Evolutionary conservation across 2,329 filamentous ascomycete species (phyloP), one percentile per base, ranked within the genome.

Genomic region (Stagonosporopsis cucurbitacearum): DNA sequence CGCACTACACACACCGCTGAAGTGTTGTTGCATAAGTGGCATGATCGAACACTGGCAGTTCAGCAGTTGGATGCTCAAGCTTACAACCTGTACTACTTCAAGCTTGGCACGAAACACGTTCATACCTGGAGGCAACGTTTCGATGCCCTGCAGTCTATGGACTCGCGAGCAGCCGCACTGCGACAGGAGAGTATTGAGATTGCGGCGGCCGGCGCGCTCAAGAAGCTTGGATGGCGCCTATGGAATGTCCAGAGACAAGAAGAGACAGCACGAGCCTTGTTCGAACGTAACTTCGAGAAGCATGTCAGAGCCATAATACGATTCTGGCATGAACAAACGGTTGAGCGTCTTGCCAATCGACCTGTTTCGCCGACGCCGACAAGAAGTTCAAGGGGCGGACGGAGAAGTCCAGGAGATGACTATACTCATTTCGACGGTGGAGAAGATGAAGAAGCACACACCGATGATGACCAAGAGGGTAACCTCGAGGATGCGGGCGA

Each of bases 151-250:
- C 65, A 73, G 5, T 60, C 61, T 0, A 59, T 77, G 50, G 68
- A 77, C 2, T 49, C 78, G 22, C 77, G 80, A 64, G 84, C 84
- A 12, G 56, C 75, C 3, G 69, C 74, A 1, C 75, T 84, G 32
- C 68, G 78, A 46, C 77, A 79, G 23, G 75, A 82, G 54, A 80
- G 79, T 37, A 72, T 80, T 4, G 77, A 82, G 12, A 72, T 78
- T 22, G 71, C 79, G 4, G 80, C 83, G 13, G 76, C 77, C 11
- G 74, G 73, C 13, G 78, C 77, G 22, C 73, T 87, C 53, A 84
- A 82, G 66, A 84, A 80, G 63, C 72, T 87, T n/a, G 84, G 82
- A 49, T 82, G 86, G 72, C 80, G 80, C 7, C 74, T 83, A 2
- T 87, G 87, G 72, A 83, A 84, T 36, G 73, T 84, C 4, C 76